A percentile compares a stretch with the other conserved stretches of the same genome.
phyloP scores from a whole-genome alignment of 2,329 filamentous ascomycete species.

The Aspergillus ibericus region DNA sequence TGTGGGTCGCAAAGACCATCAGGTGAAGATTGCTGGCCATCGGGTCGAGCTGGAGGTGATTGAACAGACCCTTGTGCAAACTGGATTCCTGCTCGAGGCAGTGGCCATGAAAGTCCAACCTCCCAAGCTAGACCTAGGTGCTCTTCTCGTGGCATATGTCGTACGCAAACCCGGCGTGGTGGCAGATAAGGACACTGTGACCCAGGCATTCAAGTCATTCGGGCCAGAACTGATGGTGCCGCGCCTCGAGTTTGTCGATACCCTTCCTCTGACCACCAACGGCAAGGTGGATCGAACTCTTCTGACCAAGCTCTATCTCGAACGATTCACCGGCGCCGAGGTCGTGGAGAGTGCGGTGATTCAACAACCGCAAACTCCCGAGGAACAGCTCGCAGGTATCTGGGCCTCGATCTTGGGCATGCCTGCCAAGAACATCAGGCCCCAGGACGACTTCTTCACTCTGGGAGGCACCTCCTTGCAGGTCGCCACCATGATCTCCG shows the following conservation, averaged over 20 bases:
- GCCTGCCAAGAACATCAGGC: too few relatives aligned
- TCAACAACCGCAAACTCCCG: too few relatives aligned
- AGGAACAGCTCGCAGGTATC: too few relatives aligned
- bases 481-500: too few relatives aligned
- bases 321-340: neutral
- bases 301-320: neutral
- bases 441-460: too few relatives aligned
- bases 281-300: neutral
- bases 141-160: neutral
- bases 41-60: slow-evolving; percentile 13
- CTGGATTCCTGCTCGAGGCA: neutral
- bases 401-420: too few relatives aligned
- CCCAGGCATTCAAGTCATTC: neutral
- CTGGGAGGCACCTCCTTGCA: too few relatives aligned
- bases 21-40: slow-evolving; percentile 15
- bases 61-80: slow-evolving; percentile 4
- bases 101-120: neutral
- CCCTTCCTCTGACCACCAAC: neutral
- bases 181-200: neutral
- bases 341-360: too few relatives aligned
- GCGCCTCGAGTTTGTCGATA: neutral
- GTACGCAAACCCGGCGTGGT: neutral
- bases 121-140: neutral
- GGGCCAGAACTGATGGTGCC: neutral
- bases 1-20: slow-evolving; percentile 9